Base-by-base conservation (phyloP, 306 rosid genomes). In the Prunus davidiana region DNA sequence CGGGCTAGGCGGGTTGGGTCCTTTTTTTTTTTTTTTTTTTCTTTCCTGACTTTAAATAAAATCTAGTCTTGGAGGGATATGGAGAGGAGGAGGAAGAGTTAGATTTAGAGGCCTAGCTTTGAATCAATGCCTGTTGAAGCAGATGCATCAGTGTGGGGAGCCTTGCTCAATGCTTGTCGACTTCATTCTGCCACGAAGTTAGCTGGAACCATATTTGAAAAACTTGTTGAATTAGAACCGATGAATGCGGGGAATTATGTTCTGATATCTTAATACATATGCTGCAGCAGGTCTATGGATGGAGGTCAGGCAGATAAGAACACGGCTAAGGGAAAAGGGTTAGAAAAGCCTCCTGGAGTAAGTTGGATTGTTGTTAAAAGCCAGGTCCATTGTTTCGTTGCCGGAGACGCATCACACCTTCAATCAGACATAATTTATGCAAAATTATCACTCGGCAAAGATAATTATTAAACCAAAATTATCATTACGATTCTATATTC, bases 61-160 rank as follows among this genome's bases (percentile, higher is more conserved):
- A 32, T 0, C 1, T 5, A 32, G 6, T 32, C 38, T 32, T 32
- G 38, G 38, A 32, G 38, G 38, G 38, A 32, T 4, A 32, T 32
- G 6, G 6, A 32, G 38, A 32, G 38, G 38, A 5, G 38, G 6
- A 32, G 38, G 38, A 32, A 32, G 38, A 32, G 38, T 32, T 32
- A 32, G 38, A 32, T 52, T 52, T 51, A 3, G 38, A 32, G 38
- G 38, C 38, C 6, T 51, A 51, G 20, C 18, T 51, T 86, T 13
- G 69, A 73, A 60, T 81, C 76, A 28, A 79, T 81, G 82, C 87
- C 81, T 45, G 46, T 76, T 16, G 67, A 81, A 70, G 81, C 83
- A 2, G 84, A 86, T 79, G 86, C 84, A 54, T 84, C 88, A 8
- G 25, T 86, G 41, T 84, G 87, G 90, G 84, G 88, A 68, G 90